Evolutionary conservation across 306 rosid species (phyloP).

Genomic region (Castanea sativa): DNA sequence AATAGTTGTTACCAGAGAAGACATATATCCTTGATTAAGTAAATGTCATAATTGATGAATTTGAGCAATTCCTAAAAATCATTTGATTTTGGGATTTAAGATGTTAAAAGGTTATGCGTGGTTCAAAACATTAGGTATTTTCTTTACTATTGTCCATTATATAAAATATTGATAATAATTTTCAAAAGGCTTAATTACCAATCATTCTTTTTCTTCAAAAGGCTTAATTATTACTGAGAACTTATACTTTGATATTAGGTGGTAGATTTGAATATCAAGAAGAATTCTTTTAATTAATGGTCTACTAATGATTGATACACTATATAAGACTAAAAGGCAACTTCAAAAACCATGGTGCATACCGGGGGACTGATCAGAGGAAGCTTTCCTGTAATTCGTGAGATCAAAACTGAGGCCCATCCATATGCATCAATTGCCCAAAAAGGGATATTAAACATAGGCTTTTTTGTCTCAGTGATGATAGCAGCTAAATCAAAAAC

Average conservation of each 20-base stretch:
- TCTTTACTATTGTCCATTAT: background rate
- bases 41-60: background rate
- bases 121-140: background rate
- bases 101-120: background rate
- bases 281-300: background rate
- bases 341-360: conserved; percentile 29
- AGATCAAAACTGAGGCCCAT: conserved; percentile 54
- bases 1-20: background rate
- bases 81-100: background rate
- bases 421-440: conserved; percentile 76
- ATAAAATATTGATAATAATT: background rate
- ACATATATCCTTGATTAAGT: background rate
- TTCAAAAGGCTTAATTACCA: background rate
- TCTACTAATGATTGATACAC: background rate
- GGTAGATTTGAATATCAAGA: background rate
- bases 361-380: conserved; percentile 95
- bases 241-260: background rate
- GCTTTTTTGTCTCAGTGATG: conserved; percentile 59
- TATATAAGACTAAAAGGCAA: background rate
- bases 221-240: background rate
- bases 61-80: background rate
- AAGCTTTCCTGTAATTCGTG: conserved; percentile 63
- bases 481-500: conserved; percentile 76
- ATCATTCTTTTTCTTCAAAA: background rate
- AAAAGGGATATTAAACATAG: conserved; percentile 56